These are phyloP conservation scores for Nicotiana obtusifolia DNA, from an alignment of 257 asterid genomes.

Conservation along the genomic window DNA sequence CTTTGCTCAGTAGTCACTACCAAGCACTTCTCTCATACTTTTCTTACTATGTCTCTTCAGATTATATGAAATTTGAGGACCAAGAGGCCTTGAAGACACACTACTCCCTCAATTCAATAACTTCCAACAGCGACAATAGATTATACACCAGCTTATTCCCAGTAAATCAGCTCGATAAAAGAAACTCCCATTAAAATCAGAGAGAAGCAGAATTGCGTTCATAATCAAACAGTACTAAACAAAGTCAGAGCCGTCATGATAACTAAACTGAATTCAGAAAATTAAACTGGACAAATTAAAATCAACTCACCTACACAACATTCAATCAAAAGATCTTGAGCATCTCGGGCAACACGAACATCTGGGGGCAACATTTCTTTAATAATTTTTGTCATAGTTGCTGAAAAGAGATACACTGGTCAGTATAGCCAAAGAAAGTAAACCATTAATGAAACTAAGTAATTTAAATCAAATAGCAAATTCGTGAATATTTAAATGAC, in stretches of 20 bases:
- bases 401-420: slow-evolving; percentile 18
- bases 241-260: not conserved
- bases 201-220: not conserved
- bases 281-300: not conserved
- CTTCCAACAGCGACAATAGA: not conserved
- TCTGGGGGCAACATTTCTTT: slow-evolving; percentile 95
- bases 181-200: not conserved
- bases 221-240: not conserved
- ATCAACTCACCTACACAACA: slow-evolving; percentile 80
- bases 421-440: not conserved
- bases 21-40: not conserved
- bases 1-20: not conserved
- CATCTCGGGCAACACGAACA: slow-evolving; percentile 97
- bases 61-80: not conserved
- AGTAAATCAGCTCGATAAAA: not conserved
- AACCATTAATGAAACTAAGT: not conserved
- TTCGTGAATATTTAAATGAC: not conserved
- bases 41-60: not conserved
- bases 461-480: not conserved
- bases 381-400: slow-evolving; percentile 49
- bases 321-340: slow-evolving; percentile 95
- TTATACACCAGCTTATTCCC: not conserved
- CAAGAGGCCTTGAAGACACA: not conserved
- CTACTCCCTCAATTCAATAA: not conserved
- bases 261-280: not conserved